These are phyloP conservation scores for Thielaviopsis ethacetica DNA, from an alignment of 2,329 filamentous ascomycete genomes.

Conservation along the genomic window DNA sequence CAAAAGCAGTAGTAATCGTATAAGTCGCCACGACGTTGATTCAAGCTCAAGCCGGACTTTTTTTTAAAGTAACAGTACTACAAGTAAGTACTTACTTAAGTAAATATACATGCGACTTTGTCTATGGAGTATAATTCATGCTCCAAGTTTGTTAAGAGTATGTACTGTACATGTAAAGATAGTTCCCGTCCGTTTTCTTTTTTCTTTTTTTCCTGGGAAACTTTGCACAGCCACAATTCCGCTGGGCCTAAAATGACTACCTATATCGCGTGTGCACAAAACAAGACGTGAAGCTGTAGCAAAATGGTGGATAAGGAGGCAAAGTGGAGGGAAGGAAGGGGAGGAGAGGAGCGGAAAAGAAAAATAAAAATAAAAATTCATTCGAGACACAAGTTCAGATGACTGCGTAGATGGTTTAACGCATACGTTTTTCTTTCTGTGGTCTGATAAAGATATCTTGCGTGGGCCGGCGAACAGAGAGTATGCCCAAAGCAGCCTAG, in stretches of 20 bases:
- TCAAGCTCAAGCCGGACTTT: not conserved
- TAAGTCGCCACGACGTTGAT: not conserved
- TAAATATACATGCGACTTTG: not conserved
- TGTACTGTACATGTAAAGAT: not conserved
- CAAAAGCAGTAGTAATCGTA: not conserved
- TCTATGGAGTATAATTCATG: not conserved
- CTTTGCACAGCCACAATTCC: slow-evolving; percentile 2
- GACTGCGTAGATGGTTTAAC: no score
- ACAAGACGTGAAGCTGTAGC: not conserved
- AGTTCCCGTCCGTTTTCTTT: not conserved
- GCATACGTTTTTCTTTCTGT: no score
- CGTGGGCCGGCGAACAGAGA: no score
- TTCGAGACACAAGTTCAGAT: not conserved
- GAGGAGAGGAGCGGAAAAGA: not conserved
- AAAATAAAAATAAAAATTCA: not conserved
- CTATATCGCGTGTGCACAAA: not conserved
- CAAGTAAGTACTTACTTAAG: not conserved
- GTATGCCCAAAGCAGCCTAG: no score
- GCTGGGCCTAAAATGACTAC: not conserved
- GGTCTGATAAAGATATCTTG: no score
- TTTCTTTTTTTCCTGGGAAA: no score
- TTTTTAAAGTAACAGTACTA: not conserved
- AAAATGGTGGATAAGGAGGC: not conserved
- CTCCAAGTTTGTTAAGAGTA: not conserved
- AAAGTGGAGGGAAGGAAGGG: not conserved